Conservation (phyloP, 2,329 filamentous ascomycete species). For the Exophiala viscosa region DNA sequence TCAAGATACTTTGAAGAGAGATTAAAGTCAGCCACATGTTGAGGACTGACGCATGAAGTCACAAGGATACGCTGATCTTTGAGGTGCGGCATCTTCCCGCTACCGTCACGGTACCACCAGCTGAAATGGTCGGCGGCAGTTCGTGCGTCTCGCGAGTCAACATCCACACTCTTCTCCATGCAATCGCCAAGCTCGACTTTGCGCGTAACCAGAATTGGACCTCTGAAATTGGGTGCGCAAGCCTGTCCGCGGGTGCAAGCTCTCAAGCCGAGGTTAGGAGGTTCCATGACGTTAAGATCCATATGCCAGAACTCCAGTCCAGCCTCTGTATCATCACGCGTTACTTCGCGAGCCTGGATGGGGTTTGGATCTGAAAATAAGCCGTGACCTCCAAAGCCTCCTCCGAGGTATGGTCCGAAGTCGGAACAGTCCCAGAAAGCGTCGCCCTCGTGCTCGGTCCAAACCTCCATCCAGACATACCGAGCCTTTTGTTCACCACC, state of each 20-base stretch:
- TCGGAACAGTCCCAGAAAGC: background rate
- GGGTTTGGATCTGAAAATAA: background rate
- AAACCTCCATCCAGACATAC: background rate
- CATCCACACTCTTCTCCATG: background rate
- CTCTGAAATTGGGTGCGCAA: background rate
- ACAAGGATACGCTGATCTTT: background rate
- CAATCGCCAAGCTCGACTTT: background rate
- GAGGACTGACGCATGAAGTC: background rate
- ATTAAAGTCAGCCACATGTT: background rate
- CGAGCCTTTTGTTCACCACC: background rate
- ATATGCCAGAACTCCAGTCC: background rate
- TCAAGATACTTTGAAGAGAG: background rate
- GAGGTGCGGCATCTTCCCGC: background rate
- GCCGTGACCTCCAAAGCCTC: background rate
- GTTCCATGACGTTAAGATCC: background rate
- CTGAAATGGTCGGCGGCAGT: background rate
- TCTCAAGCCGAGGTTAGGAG: background rate
- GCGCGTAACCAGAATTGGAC: background rate
- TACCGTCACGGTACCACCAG: background rate
- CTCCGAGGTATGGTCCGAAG: background rate
- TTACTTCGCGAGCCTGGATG: background rate
- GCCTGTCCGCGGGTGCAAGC: background rate
- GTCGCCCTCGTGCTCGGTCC: background rate
- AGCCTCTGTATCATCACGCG: background rate
- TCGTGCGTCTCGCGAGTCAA: background rate